Percentiles rank a stretch among this genome's conserved stretches.
These are phyloP conservation scores for Jaminaea rosea DNA, from an alignment of 1,284 basidiomycete genomes.

Conservation along the genomic window DNA sequence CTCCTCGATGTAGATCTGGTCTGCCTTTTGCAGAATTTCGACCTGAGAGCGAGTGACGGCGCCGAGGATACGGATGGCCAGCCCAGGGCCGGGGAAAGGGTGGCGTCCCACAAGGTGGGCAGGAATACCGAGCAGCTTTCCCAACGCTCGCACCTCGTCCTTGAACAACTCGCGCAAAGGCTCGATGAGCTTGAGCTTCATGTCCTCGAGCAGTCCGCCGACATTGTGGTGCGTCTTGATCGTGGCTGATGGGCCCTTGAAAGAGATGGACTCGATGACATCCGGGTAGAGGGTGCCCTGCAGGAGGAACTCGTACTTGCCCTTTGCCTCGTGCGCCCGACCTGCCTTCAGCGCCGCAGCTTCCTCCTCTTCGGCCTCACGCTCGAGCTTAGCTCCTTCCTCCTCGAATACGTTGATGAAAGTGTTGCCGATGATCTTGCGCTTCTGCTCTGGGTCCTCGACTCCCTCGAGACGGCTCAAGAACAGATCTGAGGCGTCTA, in stretches of 20 bases:
- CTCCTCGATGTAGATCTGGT: constrained; percentile 95
- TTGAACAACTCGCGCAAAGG: constrained; percentile 97
- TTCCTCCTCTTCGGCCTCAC: constrained; percentile 61
- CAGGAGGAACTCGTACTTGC: constrained; percentile 89
- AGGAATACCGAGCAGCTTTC: constrained; percentile 81
- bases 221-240: constrained; percentile 99
- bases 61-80: constrained; percentile 97
- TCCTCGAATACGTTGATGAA: constrained; percentile 97
- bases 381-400: constrained; percentile 83
- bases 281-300: constrained; percentile 99
- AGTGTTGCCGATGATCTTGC: constrained; percentile 98
- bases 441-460: constrained; percentile 92
- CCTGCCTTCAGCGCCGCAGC: constrained; percentile 57
- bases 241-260: constrained; percentile 97
- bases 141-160: constrained; percentile 92
- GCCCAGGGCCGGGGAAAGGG: constrained; percentile 97
- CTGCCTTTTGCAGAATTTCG: constrained; percentile 84
- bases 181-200: constrained; percentile 99
- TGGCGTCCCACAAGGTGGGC: constrained; percentile 88
- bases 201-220: constrained; percentile 87
- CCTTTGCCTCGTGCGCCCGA: constrained; percentile 48
- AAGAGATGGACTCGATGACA: constrained; percentile 98
- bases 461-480: constrained; percentile 77
- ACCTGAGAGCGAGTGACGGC: constrained; percentile 89
- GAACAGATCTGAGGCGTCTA: constrained; percentile 91